Percentiles rank a stretch among this genome's conserved stretches.
phyloP scores from a whole-genome alignment of 805 yeast genomes.

The Komagataella phaffii region DNA sequence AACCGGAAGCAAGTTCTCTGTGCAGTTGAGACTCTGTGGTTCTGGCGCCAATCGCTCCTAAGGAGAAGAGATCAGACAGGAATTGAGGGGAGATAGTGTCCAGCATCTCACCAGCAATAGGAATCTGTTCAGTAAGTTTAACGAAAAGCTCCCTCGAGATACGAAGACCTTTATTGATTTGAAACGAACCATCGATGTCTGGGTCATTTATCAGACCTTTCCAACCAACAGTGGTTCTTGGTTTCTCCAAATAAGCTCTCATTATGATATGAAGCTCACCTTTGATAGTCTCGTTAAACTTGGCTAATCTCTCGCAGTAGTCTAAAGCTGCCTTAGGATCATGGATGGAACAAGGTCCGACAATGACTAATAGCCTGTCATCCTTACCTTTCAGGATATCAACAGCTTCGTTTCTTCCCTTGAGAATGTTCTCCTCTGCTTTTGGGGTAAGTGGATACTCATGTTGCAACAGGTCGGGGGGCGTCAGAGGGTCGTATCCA shows the following conservation, averaged over 20 bases:
- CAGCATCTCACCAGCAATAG: conserved; percentile 96
- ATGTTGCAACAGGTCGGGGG: conserved; percentile 83
- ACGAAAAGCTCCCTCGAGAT: conserved; percentile 76
- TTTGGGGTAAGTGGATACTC: conserved; percentile 58
- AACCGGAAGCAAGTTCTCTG: conserved; percentile 93
- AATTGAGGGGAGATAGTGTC: conserved; percentile 97
- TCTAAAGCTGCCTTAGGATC: conserved; percentile 84
- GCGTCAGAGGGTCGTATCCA: conserved; percentile 89
- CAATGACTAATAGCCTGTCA: conserved; percentile 77
- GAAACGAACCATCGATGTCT: conserved; percentile 81
- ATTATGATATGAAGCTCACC: conserved; percentile 74
- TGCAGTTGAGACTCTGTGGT: conserved; percentile 97
- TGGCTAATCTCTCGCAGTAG: conserved; percentile 60
- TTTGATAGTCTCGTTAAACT: conserved; percentile 54
- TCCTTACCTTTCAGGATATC: conserved; percentile 61
- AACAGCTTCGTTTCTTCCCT: conserved; percentile 70
- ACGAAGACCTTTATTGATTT: conserved; percentile 89
- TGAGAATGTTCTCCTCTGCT: conserved; percentile 49
- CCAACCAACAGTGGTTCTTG: conserved; percentile 99
- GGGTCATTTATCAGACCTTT: conserved; percentile 97
- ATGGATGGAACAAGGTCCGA: conserved; percentile 96
- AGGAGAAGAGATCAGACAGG: conserved; percentile 77
- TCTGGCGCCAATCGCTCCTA: conserved; percentile 98
- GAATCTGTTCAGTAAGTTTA: conserved; percentile 72
- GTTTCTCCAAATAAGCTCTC: conserved; percentile 98